Evolutionary conservation across 2,329 filamentous ascomycete genomes (phyloP).

Genomic region (Colletotrichum noveboracense): DNA sequence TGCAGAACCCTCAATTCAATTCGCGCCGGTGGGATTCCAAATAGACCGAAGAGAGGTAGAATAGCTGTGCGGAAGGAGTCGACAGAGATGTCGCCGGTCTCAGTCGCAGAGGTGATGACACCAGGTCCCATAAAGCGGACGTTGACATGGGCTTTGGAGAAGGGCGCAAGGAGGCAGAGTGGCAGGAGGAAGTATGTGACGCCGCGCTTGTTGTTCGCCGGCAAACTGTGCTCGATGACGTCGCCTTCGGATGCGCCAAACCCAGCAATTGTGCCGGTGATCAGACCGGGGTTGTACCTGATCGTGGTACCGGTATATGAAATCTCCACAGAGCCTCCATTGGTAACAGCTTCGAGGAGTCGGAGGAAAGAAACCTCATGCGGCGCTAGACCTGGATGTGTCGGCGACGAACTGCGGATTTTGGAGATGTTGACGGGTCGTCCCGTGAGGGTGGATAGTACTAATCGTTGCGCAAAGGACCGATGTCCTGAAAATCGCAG

Average conservation of each 20-base stretch:
- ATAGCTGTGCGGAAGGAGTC: slow-evolving; percentile 94
- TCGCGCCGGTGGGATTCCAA: slow-evolving; percentile 80
- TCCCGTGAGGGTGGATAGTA: slow-evolving; percentile 90
- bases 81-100: slow-evolving; percentile 84
- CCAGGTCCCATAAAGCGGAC: slow-evolving; percentile 89
- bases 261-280: slow-evolving; percentile 82
- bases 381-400: slow-evolving; percentile 85
- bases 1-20: slow-evolving; percentile 86
- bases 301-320: slow-evolving; percentile 95
- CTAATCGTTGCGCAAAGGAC: slow-evolving; percentile 81
- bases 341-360: slow-evolving; percentile 92
- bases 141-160: slow-evolving; percentile 90
- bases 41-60: slow-evolving; percentile 86
- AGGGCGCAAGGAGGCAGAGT: slow-evolving; percentile 88
- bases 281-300: slow-evolving; percentile 89
- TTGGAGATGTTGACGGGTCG: slow-evolving; percentile 89
- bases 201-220: slow-evolving; percentile 77
- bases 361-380: slow-evolving; percentile 96
- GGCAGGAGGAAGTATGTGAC: slow-evolving; percentile 92
- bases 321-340: slow-evolving; percentile 93
- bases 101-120: slow-evolving; percentile 88
- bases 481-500: slow-evolving; percentile 85
- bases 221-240: slow-evolving; percentile 81
- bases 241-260: slow-evolving; percentile 74
- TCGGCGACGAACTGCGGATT: slow-evolving; percentile 86